Percentiles rank a stretch among this genome's conserved stretches.
Evolutionary conservation across 73 alveolate genomes (phyloP).

Genomic region (Paramecium pentaurelia): DNA sequence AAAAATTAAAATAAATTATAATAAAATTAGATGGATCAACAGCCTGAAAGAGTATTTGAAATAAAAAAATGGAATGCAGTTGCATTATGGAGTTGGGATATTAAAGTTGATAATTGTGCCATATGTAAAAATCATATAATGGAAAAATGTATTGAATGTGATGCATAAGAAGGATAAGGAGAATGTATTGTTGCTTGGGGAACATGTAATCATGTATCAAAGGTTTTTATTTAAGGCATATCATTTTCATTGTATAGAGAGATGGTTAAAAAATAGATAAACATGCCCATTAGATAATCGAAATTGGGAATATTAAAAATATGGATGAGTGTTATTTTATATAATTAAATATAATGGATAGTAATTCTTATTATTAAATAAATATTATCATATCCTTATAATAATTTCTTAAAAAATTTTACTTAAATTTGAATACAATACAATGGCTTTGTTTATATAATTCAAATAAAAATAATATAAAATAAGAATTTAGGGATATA

Average conservation of each 20-base stretch:
- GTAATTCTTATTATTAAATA: not conserved
- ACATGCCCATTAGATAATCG: slow-evolving; percentile 62
- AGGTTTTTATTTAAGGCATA: slow-evolving; percentile 27
- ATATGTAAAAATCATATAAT: slow-evolving; percentile 90
- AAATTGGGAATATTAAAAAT: slow-evolving; percentile 59
- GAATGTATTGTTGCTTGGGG: slow-evolving; percentile 99
- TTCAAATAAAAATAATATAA: too few relatives aligned
- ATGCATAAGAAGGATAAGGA: slow-evolving; percentile 89
- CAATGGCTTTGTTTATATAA: too few relatives aligned
- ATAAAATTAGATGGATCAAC: not conserved
- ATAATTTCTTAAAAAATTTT: too few relatives aligned
- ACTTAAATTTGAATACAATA: too few relatives aligned
- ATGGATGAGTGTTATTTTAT: not conserved
- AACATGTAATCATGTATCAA: slow-evolving; percentile 90
- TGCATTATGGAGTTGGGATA: slow-evolving; percentile 96
- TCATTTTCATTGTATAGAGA: slow-evolving; percentile 98
- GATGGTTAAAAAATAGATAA: slow-evolving; percentile 97
- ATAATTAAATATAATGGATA: not conserved
- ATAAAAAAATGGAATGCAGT: slow-evolving; percentile 94
- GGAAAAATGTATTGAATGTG: slow-evolving; percentile 91
- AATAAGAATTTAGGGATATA: too few relatives aligned
- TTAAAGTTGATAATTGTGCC: slow-evolving; percentile 97
- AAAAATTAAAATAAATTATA: slow-evolving; percentile 1
- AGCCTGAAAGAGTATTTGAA: slow-evolving; percentile 74
- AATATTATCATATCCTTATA: slow-evolving; percentile 16